A percentile compares a stretch with the other conserved stretches of the same genome.
phyloP scores from a whole-genome alignment of 805 yeast species.

The Candida morakotiae region DNA sequence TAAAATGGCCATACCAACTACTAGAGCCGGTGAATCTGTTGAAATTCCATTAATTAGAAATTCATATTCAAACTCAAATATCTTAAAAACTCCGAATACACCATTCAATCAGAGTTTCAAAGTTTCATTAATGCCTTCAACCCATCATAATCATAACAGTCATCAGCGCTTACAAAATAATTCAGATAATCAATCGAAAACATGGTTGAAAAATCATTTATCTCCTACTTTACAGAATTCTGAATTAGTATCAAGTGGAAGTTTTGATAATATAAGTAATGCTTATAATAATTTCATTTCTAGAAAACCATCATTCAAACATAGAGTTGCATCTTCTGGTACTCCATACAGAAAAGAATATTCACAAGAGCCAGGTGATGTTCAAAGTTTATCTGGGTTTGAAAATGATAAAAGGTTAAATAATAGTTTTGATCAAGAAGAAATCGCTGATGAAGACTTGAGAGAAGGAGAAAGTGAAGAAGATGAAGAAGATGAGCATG shows the following conservation, averaged over 20 bases:
- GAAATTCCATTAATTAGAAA: conserved; percentile 53
- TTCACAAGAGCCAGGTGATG: conserved; percentile 9
- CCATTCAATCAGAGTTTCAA: neutral
- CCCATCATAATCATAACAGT: conserved; percentile 2
- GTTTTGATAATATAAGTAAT: conserved; percentile 25
- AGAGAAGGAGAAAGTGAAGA: conserved; percentile 18
- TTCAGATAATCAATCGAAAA: conserved; percentile 2
- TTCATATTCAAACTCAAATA: conserved; percentile 14
- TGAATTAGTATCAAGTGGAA: conserved; percentile 14
- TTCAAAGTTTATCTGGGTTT: conserved; percentile 5
- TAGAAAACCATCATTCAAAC: conserved; percentile 13
- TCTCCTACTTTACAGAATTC: conserved; percentile 14
- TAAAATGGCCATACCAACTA: conserved; percentile 74
- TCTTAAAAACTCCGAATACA: conserved; percentile 2
- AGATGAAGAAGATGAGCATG: conserved; percentile 61
- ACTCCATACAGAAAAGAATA: conserved; percentile 10
- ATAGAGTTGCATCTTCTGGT: conserved; percentile 14
- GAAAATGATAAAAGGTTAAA: conserved; percentile 5
- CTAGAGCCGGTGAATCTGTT: conserved; percentile 72
- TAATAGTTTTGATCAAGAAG: conserved; percentile 5
- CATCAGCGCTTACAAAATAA: neutral
- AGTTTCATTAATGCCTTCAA: neutral
- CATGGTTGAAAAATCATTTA: conserved; percentile 28
- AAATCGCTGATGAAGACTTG: conserved; percentile 28
- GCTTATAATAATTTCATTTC: conserved; percentile 19